These are phyloP conservation scores for Camellia oleifera DNA, from an alignment of 179 eudicot genomes.

Conservation along the genomic window DNA sequence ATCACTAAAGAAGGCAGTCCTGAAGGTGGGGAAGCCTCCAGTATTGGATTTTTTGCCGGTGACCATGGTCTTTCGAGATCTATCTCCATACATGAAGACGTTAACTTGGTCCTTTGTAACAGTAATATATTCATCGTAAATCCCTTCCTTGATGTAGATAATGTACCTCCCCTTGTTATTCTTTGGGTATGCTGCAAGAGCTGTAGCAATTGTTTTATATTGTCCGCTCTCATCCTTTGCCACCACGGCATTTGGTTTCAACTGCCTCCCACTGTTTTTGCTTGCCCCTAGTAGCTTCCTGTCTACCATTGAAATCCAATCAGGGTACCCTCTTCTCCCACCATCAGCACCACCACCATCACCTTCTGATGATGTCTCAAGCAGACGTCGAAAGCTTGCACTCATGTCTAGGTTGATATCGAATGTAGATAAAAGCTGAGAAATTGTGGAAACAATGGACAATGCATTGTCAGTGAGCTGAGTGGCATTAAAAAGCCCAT, in stretches of 20 bases:
- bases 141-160: constrained; percentile 65
- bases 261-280: not conserved
- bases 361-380: not conserved
- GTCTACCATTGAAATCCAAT: constrained; percentile 43
- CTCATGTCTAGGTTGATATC: constrained; percentile 28
- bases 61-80: constrained; percentile 52
- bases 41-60: constrained; percentile 31
- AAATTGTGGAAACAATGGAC: constrained; percentile 38
- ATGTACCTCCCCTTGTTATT: constrained; percentile 40
- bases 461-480: constrained; percentile 51
- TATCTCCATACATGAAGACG: constrained; percentile 75
- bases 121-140: constrained; percentile 51
- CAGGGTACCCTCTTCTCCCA: constrained; percentile 28
- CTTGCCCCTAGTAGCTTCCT: constrained; percentile 33
- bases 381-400: constrained; percentile 12
- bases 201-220: constrained; percentile 47
- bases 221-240: constrained; percentile 63
- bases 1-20: constrained; percentile 54
- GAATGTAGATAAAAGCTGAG: constrained; percentile 30
- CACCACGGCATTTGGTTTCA: constrained; percentile 52
- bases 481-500: constrained; percentile 30
- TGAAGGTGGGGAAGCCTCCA: constrained; percentile 34
- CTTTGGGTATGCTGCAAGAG: constrained; percentile 54
- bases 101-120: constrained; percentile 43
- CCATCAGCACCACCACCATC: no score